Conservation (phyloP, 768 basidiomycete genomes). For the Mycena sanguinolenta region DNA sequence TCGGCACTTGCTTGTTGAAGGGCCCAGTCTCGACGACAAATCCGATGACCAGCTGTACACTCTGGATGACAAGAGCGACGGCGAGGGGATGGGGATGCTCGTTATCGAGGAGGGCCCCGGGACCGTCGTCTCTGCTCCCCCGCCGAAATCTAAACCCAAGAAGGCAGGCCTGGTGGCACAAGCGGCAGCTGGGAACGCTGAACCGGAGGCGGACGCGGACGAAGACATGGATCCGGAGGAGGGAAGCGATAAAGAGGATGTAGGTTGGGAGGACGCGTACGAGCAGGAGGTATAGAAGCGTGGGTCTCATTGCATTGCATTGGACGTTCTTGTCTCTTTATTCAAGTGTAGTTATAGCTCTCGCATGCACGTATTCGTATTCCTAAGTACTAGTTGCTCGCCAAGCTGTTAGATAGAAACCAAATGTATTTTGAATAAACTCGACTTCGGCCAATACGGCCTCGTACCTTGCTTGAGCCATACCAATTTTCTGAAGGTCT, state of each 20-base stretch:
- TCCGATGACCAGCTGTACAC: conserved; percentile 58
- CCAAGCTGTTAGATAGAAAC: neutral
- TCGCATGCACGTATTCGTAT: neutral
- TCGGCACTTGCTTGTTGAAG: conserved; percentile 78
- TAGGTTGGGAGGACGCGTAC: conserved; percentile 68
- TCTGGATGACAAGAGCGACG: conserved; percentile 57
- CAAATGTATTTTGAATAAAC: no score
- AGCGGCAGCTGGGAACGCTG: neutral
- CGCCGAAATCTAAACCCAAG: conserved; percentile 42
- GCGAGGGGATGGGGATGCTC: conserved; percentile 45
- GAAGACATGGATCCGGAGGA: conserved; percentile 55
- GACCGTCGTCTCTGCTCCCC: conserved; percentile 45
- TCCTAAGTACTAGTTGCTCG: neutral
- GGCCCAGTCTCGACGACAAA: conserved; percentile 59
- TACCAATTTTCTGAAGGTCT: no score
- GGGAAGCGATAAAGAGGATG: conserved; percentile 67
- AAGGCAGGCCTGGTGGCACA: conserved; percentile 37
- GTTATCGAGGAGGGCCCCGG: conserved; percentile 63
- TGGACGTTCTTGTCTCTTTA: conserved; percentile 11
- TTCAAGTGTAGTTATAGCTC: conserved; percentile 30
- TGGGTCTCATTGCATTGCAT: conserved; percentile 27
- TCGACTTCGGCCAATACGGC: no score
- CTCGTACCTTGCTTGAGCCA: no score
- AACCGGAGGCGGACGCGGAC: conserved; percentile 23
- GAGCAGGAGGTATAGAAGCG: conserved; percentile 75